A percentile compares a stretch with the other conserved stretches of the same genome.
Conservation (phyloP, 2,329 filamentous ascomycete genomes). For the Simplicillium aogashimaense region DNA sequence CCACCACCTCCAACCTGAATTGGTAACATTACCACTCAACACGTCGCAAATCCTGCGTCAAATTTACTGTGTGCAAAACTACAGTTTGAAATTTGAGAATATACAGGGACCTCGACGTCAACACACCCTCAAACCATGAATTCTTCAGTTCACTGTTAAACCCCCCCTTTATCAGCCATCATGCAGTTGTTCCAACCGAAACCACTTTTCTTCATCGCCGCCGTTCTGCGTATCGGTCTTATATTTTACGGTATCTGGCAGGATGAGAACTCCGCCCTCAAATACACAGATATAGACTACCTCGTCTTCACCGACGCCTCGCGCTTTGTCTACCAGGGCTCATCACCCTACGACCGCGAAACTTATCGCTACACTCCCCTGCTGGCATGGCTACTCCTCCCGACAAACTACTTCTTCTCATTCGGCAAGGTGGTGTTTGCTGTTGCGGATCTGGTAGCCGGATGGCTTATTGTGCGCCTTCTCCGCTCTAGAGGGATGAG, state of each 20-base stretch:
- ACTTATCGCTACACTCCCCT: constrained; percentile 97
- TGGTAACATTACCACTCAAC: no score
- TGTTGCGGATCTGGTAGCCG: constrained; percentile 70
- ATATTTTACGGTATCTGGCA: constrained; percentile 87
- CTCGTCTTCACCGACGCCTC: constrained; percentile 95
- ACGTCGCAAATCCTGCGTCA: no score
- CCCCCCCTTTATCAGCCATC: no score
- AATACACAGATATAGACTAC: constrained; percentile 99
- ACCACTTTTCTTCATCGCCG: constrained; percentile 45
- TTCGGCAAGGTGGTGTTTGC: constrained; percentile 87
- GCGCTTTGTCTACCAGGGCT: constrained; percentile 57
- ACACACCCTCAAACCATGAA: not conserved
- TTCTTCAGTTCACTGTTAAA: constrained; percentile 5
- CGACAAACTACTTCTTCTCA: constrained; percentile 64
- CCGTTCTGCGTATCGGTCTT: constrained; percentile 60
- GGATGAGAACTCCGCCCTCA: constrained; percentile 82
- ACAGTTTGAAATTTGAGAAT: no score
- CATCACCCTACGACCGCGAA: constrained; percentile 76
- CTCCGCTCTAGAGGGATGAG: constrained; percentile 33
- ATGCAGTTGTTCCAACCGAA: constrained; percentile 15
- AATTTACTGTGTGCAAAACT: no score
- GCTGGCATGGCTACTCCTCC: constrained; percentile 81
- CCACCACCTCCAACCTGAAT: no score
- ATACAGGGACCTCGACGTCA: no score
- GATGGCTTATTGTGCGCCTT: constrained; percentile 55